These are phyloP conservation scores for Zasmidium cellare DNA, from an alignment of 2,329 filamentous ascomycete genomes.

Conservation along the genomic window DNA sequence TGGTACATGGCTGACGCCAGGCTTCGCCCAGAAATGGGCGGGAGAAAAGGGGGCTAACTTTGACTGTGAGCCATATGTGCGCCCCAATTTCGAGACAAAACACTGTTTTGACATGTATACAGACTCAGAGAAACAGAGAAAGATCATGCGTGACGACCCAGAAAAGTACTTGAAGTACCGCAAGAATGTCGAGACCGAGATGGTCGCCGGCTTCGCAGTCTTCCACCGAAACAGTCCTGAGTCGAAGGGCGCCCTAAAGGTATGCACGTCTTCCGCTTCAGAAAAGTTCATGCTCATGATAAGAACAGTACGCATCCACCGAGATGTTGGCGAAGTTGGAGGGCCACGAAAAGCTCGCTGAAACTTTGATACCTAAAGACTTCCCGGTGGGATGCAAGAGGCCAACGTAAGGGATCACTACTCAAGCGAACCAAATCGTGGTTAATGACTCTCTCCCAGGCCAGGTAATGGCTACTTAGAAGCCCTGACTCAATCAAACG, in stretches of 20 bases:
- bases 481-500: slow-evolving; percentile 47
- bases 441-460: neutral
- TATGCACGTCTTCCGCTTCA: neutral
- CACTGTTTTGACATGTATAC: neutral
- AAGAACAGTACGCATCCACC: neutral
- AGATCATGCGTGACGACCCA: slow-evolving; percentile 40
- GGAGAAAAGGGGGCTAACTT: slow-evolving; percentile 49
- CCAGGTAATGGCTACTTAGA: slow-evolving; percentile 54
- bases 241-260: slow-evolving; percentile 28
- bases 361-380: slow-evolving; percentile 47
- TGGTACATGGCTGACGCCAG: slow-evolving; percentile 5
- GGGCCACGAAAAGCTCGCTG: slow-evolving; percentile 36
- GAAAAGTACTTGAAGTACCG: slow-evolving; percentile 46
- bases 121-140: slow-evolving; percentile 40
- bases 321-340: neutral
- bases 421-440: neutral
- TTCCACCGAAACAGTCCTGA: neutral
- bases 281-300: neutral
- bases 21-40: slow-evolving; percentile 46
- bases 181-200: slow-evolving; percentile 47
- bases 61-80: slow-evolving; percentile 25
- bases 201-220: neutral
- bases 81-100: neutral
- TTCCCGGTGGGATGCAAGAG: slow-evolving; percentile 49
- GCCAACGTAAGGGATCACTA: slow-evolving; percentile 33